These are phyloP conservation scores for Ceriops zippeliana DNA, from an alignment of 345 rosid genomes.

Conservation along the genomic window DNA sequence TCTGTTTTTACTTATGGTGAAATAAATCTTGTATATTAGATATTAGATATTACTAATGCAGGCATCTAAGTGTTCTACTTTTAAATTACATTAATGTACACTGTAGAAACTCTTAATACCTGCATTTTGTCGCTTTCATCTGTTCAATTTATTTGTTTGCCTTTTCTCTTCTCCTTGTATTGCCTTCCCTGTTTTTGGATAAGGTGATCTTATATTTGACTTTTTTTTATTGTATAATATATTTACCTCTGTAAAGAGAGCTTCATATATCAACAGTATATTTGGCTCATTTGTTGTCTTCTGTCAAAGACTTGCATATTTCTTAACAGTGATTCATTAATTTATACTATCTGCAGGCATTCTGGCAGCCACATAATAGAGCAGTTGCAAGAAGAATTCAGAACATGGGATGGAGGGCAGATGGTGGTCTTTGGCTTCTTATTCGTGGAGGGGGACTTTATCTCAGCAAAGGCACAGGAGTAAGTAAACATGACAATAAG, in stretches of 20 bases:
- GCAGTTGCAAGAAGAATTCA: constrained; percentile 92
- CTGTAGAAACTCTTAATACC: background rate
- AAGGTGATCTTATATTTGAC: too few relatives aligned
- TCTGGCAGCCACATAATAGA: constrained; percentile 99
- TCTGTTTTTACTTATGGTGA: too few relatives aligned
- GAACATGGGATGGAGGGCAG: constrained; percentile 99
- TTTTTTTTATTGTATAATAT: too few relatives aligned
- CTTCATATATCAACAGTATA: too few relatives aligned
- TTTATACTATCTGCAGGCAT: constrained; percentile 47
- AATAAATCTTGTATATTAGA: too few relatives aligned
- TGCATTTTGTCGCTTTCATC: background rate
- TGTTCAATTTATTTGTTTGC: background rate
- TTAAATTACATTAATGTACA: background rate
- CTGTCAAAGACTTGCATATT: background rate
- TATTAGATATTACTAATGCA: too few relatives aligned
- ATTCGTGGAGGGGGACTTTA: constrained; percentile 97
- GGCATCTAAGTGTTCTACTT: background rate
- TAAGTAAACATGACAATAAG: constrained; percentile 29
- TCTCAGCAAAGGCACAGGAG: constrained; percentile 95
- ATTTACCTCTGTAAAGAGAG: too few relatives aligned
- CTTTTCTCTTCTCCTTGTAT: background rate
- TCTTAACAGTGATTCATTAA: constrained; percentile 1
- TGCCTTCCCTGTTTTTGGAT: too few relatives aligned
- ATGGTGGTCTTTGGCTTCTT: constrained; percentile 99
- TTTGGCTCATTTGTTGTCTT: background rate